A percentile compares a stretch with the other conserved stretches of the same genome.
Evolutionary conservation across 257 asterid species (phyloP).

Genomic region (Penstemon barbatus): DNA sequence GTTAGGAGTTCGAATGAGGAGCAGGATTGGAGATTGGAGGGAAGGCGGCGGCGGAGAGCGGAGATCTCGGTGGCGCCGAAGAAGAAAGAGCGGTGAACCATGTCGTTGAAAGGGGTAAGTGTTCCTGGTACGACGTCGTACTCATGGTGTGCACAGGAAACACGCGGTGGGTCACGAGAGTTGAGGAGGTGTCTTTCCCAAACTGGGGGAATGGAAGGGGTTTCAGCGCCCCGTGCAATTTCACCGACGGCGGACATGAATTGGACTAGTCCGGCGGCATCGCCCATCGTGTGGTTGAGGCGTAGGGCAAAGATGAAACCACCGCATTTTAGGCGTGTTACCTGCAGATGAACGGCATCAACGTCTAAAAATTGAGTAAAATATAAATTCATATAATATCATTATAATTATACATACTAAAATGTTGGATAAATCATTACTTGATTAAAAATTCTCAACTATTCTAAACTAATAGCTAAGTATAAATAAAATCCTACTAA

Average conservation of each 20-base stretch:
- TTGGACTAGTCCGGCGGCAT: constrained; percentile 60
- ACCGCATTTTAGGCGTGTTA: constrained; percentile 68
- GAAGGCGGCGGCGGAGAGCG: constrained; percentile 42
- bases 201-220: constrained; percentile 48
- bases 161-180: constrained; percentile 49
- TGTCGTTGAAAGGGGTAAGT: constrained; percentile 41
- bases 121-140: constrained; percentile 47
- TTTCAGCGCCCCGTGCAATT: constrained; percentile 51
- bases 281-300: constrained; percentile 67
- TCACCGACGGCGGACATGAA: constrained; percentile 64
- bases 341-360: constrained; percentile 31
- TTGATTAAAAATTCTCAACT: no score
- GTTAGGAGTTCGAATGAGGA: constrained; percentile 50
- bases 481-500: no score
- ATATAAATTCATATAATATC: no score
- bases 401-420: no score
- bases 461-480: no score
- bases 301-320: constrained; percentile 64
- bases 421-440: no score
- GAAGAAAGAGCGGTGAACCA: constrained; percentile 53
- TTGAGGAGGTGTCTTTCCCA: constrained; percentile 61
- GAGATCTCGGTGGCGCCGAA: constrained; percentile 46
- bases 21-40: constrained; percentile 41
- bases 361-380: no score
- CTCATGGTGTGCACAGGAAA: constrained; percentile 44